phyloP scores from a whole-genome alignment of 2,329 filamentous ascomycete species.

The Grosmannia serpens region DNA sequence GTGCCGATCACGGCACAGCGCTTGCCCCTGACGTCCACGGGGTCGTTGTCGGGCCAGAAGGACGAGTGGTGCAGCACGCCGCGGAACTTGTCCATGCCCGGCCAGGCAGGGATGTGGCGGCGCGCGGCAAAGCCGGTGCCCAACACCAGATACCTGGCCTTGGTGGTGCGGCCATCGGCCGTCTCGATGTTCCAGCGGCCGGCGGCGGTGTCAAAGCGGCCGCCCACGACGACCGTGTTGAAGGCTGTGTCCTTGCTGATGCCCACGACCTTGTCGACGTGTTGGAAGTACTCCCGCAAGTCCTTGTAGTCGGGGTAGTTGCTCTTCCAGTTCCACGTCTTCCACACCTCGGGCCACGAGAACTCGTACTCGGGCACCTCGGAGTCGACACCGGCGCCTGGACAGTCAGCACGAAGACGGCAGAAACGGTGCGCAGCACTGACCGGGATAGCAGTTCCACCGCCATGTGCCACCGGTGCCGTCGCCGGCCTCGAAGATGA shows the following conservation, averaged over 20 bases:
- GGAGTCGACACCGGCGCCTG: constrained; percentile 37
- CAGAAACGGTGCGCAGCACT: background rate
- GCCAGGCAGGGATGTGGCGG: constrained; percentile 49
- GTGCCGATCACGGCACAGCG: constrained; percentile 52
- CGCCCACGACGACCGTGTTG: constrained; percentile 41
- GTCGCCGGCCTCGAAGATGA: constrained; percentile 40
- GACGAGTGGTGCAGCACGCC: constrained; percentile 49
- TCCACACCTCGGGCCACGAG: constrained; percentile 36
- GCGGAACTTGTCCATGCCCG: constrained; percentile 47
- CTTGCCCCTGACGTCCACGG: constrained; percentile 44
- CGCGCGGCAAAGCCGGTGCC: constrained; percentile 47
- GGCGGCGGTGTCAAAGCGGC: constrained; percentile 34
- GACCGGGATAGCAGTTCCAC: constrained; percentile 42
- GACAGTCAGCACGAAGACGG: background rate
- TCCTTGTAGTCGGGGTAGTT: constrained; percentile 41
- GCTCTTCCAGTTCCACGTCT: constrained; percentile 45
- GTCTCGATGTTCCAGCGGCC: constrained; percentile 40
- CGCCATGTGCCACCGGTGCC: constrained; percentile 42
- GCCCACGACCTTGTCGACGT: constrained; percentile 41
- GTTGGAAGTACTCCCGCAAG: constrained; percentile 45
- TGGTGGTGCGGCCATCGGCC: constrained; percentile 34
- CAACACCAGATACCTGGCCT: constrained; percentile 38
- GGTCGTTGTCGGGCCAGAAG: constrained; percentile 44
- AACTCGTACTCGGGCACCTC: constrained; percentile 42
- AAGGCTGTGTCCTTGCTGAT: constrained; percentile 47